A percentile compares a stretch with the other conserved stretches of the same genome.
phyloP scores from a whole-genome alignment of 2,329 filamentous ascomycete genomes.

The Talaromyces marneffei region DNA sequence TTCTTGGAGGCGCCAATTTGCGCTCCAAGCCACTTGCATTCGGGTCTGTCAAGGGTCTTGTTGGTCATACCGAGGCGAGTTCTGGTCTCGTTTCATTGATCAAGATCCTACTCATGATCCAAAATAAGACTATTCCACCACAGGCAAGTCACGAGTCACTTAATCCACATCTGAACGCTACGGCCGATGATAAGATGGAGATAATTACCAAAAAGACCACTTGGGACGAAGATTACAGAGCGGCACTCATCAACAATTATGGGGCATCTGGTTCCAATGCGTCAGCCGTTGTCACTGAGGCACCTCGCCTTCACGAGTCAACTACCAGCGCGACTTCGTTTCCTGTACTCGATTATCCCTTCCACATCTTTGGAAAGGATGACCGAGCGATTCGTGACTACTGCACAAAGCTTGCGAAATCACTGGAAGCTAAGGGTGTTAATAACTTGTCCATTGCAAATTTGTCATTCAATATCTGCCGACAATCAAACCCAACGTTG shows the following conservation, averaged over 20 bases:
- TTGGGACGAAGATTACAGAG: conserved; percentile 14
- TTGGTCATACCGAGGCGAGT: conserved; percentile 24
- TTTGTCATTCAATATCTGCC: conserved; percentile 8
- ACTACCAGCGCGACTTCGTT: too few species aligned
- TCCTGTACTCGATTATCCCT: conserved; percentile 2
- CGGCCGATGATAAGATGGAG: conserved; percentile 16
- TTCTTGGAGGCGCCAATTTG: conserved; percentile 15
- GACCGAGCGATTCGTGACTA: conserved; percentile 9
- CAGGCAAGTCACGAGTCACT: conserved; percentile 21
- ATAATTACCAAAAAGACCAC: conserved; percentile 15
- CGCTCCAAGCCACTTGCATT: conserved; percentile 16
- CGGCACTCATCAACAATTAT: conserved; percentile 26
- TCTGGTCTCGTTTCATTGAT: conserved; percentile 22
- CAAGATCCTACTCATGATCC: conserved; percentile 23
- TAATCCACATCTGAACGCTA: conserved; percentile 20
- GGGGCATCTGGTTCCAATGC: conserved; percentile 27
- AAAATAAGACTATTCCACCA: conserved; percentile 21
- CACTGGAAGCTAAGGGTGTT: neutral
- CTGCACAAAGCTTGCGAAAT: neutral
- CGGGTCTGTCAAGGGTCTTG: conserved; percentile 25
- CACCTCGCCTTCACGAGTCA: conserved; percentile 15
- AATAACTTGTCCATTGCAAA: neutral
- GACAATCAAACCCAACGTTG: conserved; percentile 9
- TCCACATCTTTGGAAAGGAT: conserved; percentile 6
- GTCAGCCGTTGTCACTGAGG: conserved; percentile 24